These are phyloP conservation scores for Aaosphaeria arxii DNA, from an alignment of 2,329 filamentous ascomycete species.

Conservation along the genomic window DNA sequence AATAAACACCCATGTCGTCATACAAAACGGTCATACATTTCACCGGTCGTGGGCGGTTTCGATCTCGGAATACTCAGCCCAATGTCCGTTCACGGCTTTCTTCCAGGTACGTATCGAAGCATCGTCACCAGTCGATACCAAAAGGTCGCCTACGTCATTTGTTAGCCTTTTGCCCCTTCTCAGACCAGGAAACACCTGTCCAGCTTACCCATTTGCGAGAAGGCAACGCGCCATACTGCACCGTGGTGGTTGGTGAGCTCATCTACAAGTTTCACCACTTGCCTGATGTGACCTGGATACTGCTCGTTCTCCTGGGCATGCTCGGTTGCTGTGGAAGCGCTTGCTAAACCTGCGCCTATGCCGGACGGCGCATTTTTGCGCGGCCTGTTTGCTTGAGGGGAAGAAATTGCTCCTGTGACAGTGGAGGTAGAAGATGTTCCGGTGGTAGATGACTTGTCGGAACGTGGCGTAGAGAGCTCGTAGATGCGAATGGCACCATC, in stretches of 20 bases:
- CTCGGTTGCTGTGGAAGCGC: constrained; percentile 38
- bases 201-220: constrained; percentile 50
- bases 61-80: constrained; percentile 49
- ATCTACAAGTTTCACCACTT: constrained; percentile 62
- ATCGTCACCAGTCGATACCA: constrained; percentile 75
- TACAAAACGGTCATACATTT: background rate
- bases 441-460: constrained; percentile 39
- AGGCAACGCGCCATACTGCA: constrained; percentile 73
- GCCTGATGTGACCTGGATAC: constrained; percentile 63
- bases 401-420: constrained; percentile 15
- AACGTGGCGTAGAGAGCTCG: constrained; percentile 62
- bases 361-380: constrained; percentile 45
- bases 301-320: constrained; percentile 55
- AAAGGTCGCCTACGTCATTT: constrained; percentile 62
- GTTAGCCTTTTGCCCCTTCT: constrained; percentile 37
- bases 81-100: constrained; percentile 46
- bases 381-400: constrained; percentile 19
- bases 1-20: background rate
- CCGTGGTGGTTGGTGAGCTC: constrained; percentile 65
- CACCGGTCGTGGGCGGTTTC: constrained; percentile 36
- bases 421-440: constrained; percentile 19
- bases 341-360: constrained; percentile 53
- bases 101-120: constrained; percentile 56
- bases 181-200: constrained; percentile 59
- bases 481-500: constrained; percentile 91